Percentiles rank a stretch among this genome's conserved stretches.
These are phyloP conservation scores for Solanum infundibuliforme DNA, from an alignment of 257 asterid genomes.

Conservation along the genomic window DNA sequence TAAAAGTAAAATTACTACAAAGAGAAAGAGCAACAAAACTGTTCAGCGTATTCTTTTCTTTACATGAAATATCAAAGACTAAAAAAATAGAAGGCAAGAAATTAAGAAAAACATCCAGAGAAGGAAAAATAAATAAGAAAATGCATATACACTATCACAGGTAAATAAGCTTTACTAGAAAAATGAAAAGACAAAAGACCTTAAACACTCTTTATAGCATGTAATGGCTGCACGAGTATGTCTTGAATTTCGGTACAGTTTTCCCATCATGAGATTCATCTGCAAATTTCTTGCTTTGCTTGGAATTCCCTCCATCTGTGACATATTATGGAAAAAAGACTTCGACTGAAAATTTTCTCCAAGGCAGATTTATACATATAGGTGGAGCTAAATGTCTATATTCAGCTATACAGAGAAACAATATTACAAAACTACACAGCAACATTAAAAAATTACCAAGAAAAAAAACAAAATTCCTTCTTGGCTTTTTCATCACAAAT, in stretches of 20 bases:
- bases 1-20: neutral
- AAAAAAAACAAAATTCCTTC: neutral
- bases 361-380: neutral
- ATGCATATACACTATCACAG: neutral
- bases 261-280: constrained; percentile 88
- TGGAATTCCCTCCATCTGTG: constrained; percentile 91
- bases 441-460: neutral
- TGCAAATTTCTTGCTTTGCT: constrained; percentile 81
- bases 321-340: neutral
- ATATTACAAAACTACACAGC: neutral
- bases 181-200: constrained; percentile 34
- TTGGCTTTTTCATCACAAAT: neutral
- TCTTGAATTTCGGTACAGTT: constrained; percentile 81
- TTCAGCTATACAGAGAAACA: neutral
- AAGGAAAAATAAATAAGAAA: neutral
- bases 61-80: neutral
- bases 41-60: neutral
- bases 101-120: neutral
- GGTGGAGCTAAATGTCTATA: neutral
- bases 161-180: neutral
- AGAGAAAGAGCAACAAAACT: neutral
- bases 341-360: neutral
- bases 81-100: neutral
- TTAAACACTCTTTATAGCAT: constrained; percentile 89
- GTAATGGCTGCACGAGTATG: constrained; percentile 84